phyloP scores from a whole-genome alignment of 768 basidiomycete genomes.

The Leccinum obscurum region DNA sequence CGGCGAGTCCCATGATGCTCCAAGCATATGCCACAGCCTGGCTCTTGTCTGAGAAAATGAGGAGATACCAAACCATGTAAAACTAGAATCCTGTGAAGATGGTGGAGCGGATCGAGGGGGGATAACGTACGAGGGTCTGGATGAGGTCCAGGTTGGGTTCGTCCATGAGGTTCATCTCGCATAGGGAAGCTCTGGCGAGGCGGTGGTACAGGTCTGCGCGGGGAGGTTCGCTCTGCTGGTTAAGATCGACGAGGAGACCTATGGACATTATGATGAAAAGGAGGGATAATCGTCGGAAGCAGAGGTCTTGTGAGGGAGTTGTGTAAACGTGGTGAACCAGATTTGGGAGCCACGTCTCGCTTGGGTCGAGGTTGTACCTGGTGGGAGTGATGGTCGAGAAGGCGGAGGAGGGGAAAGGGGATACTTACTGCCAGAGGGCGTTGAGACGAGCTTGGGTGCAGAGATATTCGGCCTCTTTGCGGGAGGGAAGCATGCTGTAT shows the following conservation, averaged over 20 bases:
- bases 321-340: constrained; percentile 68
- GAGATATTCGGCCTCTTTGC: constrained; percentile 55
- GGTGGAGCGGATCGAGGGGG: constrained; percentile 1
- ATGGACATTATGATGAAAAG: constrained; percentile 73
- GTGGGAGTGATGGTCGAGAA: constrained; percentile 7
- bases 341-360: constrained; percentile 69
- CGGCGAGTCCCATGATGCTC: constrained; percentile 74
- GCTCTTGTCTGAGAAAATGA: constrained; percentile 73
- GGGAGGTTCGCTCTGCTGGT: constrained; percentile 51
- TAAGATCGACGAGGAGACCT: constrained; percentile 67
- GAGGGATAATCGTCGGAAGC: constrained; percentile 65
- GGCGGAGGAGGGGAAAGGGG: constrained; percentile 16
- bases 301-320: constrained; percentile 56
- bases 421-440: constrained; percentile 70
- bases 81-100: constrained; percentile 48
- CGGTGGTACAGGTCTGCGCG: constrained; percentile 67
- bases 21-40: constrained; percentile 73
- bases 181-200: constrained; percentile 64
- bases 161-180: constrained; percentile 74
- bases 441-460: constrained; percentile 66
- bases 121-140: constrained; percentile 55
- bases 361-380: constrained; percentile 69
- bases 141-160: constrained; percentile 74
- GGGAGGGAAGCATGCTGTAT: constrained; percentile 59
- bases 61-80: constrained; percentile 74